Base-by-base conservation (phyloP, 257 asterid species). In the Haberlea rhodopensis region DNA sequence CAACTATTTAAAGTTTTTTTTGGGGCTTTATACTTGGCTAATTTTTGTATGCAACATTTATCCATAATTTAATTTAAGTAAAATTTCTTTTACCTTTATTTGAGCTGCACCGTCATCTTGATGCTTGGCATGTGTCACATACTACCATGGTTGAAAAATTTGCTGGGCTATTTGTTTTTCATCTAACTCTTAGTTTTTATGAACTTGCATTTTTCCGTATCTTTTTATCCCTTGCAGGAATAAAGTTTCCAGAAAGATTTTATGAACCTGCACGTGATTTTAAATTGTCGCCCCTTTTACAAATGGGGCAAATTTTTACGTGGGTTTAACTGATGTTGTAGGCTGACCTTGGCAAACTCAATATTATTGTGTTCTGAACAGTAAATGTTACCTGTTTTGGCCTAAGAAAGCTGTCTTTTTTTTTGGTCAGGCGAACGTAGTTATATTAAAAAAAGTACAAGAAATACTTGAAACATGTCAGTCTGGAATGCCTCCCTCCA, bases 81-180 rank as follows among this genome's bases (percentile, higher is more conserved):
- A 18, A 10, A 11, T 31, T 46, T 16, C n/a, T 37, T 49, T 37
- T 53, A 69, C 34, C 25, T n/a, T 49, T 52, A 61, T 53, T 19
- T 54, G 51, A 55, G 55, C 56, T 54, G 46, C 23, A 19, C 8
- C 52, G 60, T n/a, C 58, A 68, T 63, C 70, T 63, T 68, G 37
- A 23, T 62, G 49, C 34, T 46, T 48, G 37, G 27, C 57, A 37
- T 57, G 6, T 8, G n/a, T 53, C 57, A 45, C 25, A 10, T 16
- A 40, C 2, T 40, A 2, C 21, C 22, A 19, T 64, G 51, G 25
- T 8, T 37, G 53, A 15, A 63, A 49, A 19, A 8, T 48, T 24
- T 11, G 34, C 23, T 20, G 25, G 65, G 55, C 60, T 23, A 54
- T 43, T 9, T 69, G 67, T 43, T 8, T 25, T 43, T 37, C 18